phyloP scores from a whole-genome alignment of 305 asterid species.

The Stenogyne calaminthoides region DNA sequence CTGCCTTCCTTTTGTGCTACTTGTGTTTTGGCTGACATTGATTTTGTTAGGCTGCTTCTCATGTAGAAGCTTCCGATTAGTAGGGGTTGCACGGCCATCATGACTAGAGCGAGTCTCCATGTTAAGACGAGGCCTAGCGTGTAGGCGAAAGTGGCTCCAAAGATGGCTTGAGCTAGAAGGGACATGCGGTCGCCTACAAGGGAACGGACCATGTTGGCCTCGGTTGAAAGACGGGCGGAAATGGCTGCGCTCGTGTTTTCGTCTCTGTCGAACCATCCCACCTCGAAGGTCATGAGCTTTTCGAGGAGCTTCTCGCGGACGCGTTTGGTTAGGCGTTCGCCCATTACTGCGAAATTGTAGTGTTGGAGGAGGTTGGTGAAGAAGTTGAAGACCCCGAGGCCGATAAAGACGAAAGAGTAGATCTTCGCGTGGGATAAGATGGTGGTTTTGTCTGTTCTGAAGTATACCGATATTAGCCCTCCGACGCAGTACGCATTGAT shows the following conservation, averaged over 20 bases:
- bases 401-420: slow-evolving; percentile 59
- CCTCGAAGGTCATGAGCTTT: slow-evolving; percentile 67
- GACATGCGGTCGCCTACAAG: slow-evolving; percentile 85
- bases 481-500: slow-evolving; percentile 80
- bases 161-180: slow-evolving; percentile 62
- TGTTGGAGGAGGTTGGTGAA: slow-evolving; percentile 70
- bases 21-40: slow-evolving; percentile 62
- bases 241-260: slow-evolving; percentile 78
- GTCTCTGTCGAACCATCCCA: slow-evolving; percentile 78
- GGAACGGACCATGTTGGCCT: slow-evolving; percentile 73
- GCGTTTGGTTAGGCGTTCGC: slow-evolving; percentile 66
- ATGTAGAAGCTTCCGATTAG: slow-evolving; percentile 79
- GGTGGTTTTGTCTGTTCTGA: slow-evolving; percentile 58
- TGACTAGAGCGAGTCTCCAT: slow-evolving; percentile 71
- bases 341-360: slow-evolving; percentile 72
- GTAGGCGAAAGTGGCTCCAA: slow-evolving; percentile 72
- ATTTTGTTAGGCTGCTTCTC: slow-evolving; percentile 66
- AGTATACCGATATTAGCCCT: slow-evolving; percentile 68
- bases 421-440: slow-evolving; percentile 61
- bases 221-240: slow-evolving; percentile 63
- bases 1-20: slow-evolving; percentile 76
- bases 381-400: slow-evolving; percentile 76
- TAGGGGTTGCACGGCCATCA: slow-evolving; percentile 90
- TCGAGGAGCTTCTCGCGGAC: slow-evolving; percentile 60
- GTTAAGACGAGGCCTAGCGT: slow-evolving; percentile 63